Evolutionary conservation across 1,284 basidiomycete species (phyloP).

Genomic region (Fomitopsis pinicola): DNA sequence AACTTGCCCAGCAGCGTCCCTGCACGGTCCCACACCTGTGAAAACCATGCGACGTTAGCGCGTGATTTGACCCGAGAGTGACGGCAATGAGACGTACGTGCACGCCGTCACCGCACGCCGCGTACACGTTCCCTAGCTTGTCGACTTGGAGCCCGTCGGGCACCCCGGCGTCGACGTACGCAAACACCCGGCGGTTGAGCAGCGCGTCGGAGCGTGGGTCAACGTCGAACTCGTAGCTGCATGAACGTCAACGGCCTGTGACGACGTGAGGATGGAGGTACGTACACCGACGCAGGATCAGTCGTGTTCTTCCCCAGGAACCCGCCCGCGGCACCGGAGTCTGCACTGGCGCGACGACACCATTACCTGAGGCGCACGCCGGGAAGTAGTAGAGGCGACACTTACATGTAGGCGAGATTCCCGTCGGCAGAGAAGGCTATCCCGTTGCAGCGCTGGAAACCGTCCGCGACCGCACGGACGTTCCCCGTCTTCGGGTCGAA

Average conservation of each 20-base stretch:
- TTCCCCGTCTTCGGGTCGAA: slow-evolving; percentile 61
- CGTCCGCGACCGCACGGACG: slow-evolving; percentile 68
- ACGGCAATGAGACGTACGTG: slow-evolving; percentile 36
- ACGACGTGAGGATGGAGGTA: background rate
- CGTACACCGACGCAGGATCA: slow-evolving; percentile 65
- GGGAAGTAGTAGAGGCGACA: slow-evolving; percentile 5
- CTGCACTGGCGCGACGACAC: slow-evolving; percentile 51
- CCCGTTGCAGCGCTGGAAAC: slow-evolving; percentile 60
- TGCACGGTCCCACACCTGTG: slow-evolving; percentile 56
- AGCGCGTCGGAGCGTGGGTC: slow-evolving; percentile 52
- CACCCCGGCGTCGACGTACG: slow-evolving; percentile 62
- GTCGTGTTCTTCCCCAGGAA: slow-evolving; percentile 58
- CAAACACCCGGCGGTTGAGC: slow-evolving; percentile 65
- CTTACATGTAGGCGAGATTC: slow-evolving; percentile 58
- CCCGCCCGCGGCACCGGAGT: slow-evolving; percentile 46
- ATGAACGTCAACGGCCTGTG: background rate
- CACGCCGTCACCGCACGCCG: slow-evolving; percentile 69
- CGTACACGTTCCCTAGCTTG: slow-evolving; percentile 62
- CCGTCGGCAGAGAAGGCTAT: slow-evolving; percentile 69
- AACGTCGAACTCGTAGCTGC: slow-evolving; percentile 72
- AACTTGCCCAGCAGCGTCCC: slow-evolving; percentile 74
- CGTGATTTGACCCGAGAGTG: background rate
- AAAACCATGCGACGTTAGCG: background rate
- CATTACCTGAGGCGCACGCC: background rate
- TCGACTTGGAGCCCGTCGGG: slow-evolving; percentile 62